Conservation (phyloP, 306 rosid species). For the Pterocarpus macrocarpus region DNA sequence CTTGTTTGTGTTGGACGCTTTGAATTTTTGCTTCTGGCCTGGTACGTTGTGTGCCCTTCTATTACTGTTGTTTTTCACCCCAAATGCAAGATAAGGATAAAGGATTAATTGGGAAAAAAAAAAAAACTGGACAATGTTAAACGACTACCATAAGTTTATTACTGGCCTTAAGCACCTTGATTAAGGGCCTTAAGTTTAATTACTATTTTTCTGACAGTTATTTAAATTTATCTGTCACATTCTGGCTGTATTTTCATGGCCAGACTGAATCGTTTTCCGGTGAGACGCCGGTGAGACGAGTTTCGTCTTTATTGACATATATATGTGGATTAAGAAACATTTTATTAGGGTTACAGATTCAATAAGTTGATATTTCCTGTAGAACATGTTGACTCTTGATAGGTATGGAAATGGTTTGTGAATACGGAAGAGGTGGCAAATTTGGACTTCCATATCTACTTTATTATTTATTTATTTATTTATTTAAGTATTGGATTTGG, state of each 20-base stretch:
- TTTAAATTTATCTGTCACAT: background rate
- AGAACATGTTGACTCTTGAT: background rate
- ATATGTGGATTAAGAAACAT: conserved; percentile 1
- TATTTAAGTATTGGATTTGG: conserved; percentile 9
- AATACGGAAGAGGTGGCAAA: conserved; percentile 20
- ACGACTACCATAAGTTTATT: background rate
- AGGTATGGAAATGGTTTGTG: conserved; percentile 29
- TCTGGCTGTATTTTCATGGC: background rate
- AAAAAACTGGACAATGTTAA: background rate
- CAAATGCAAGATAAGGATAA: background rate
- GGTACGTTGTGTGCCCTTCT: conserved; percentile 51
- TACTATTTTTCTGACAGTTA: background rate
- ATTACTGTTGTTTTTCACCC: background rate
- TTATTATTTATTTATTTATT: background rate
- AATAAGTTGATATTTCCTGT: conserved; percentile 1
- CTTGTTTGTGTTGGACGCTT: conserved; percentile 84
- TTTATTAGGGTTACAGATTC: background rate
- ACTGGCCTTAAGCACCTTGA: background rate
- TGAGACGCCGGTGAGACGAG: background rate
- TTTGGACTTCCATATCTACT: conserved; percentile 28
- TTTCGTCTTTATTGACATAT: conserved; percentile 1
- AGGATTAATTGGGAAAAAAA: background rate
- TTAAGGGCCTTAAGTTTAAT: background rate
- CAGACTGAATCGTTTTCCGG: background rate
- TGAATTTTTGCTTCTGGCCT: conserved; percentile 99